These are phyloP conservation scores for Neospermospora avenae DNA, from an alignment of 2,329 filamentous ascomycete species.

Conservation along the genomic window DNA sequence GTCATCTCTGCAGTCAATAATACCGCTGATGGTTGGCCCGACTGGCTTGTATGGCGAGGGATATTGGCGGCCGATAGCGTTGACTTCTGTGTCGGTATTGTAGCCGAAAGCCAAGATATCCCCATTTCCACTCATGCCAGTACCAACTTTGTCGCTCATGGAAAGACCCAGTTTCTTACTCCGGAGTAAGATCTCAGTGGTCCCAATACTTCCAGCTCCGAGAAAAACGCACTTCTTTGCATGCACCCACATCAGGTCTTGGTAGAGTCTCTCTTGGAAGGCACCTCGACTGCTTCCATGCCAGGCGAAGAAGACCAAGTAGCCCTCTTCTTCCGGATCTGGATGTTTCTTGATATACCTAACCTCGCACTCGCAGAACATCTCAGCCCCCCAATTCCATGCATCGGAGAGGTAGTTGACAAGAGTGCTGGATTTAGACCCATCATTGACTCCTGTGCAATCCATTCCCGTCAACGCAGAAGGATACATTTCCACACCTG, in stretches of 20 bases:
- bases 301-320: slow-evolving; percentile 63
- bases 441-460: slow-evolving; percentile 62
- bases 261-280: slow-evolving; percentile 52
- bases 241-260: slow-evolving; percentile 64
- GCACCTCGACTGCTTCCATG: slow-evolving; percentile 54
- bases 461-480: slow-evolving; percentile 62
- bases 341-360: slow-evolving; percentile 55
- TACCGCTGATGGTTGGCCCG: slow-evolving; percentile 60
- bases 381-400: slow-evolving; percentile 69
- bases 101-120: slow-evolving; percentile 65
- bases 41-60: slow-evolving; percentile 50
- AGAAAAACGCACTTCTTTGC: slow-evolving; percentile 64
- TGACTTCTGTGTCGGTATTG: slow-evolving; percentile 55
- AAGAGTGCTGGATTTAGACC: slow-evolving; percentile 62
- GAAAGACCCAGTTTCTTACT: slow-evolving; percentile 56
- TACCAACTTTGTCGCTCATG: slow-evolving; percentile 55
- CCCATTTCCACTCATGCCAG: slow-evolving; percentile 63
- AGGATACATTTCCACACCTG: slow-evolving; percentile 61
- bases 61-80: slow-evolving; percentile 51
- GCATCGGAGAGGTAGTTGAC: slow-evolving; percentile 67
- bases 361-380: slow-evolving; percentile 68
- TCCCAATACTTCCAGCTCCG: slow-evolving; percentile 61
- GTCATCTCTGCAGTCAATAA: slow-evolving; percentile 56
- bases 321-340: slow-evolving; percentile 46
- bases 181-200: slow-evolving; percentile 62